These are phyloP conservation scores for Fusarium udum DNA, from an alignment of 2,329 filamentous ascomycete species.

Conservation along the genomic window DNA sequence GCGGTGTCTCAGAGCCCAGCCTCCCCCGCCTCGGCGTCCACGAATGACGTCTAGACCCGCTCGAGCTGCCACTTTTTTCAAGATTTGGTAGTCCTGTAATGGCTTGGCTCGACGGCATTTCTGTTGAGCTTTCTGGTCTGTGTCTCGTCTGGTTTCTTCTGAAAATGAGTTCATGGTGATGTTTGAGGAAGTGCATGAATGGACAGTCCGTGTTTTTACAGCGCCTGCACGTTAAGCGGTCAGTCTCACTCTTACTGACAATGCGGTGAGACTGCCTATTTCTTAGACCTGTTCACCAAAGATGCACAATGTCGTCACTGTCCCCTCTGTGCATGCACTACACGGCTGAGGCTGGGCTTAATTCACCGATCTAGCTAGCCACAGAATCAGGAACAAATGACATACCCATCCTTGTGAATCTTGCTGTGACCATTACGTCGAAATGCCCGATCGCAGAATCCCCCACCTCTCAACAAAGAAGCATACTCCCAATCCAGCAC, in stretches of 20 bases:
- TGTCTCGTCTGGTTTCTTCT: neutral
- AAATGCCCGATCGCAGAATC: neutral
- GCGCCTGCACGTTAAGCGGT: neutral
- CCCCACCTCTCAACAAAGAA: neutral
- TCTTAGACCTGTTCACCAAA: neutral
- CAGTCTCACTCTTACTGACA: neutral
- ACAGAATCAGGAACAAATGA: neutral
- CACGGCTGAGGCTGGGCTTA: neutral
- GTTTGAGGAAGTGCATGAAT: neutral
- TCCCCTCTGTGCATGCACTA: neutral
- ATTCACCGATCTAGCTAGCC: neutral
- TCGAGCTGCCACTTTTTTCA: neutral
- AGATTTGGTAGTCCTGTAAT: neutral
- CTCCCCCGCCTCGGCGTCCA: constrained; percentile 1
- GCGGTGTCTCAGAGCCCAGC: neutral
- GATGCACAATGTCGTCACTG: neutral
- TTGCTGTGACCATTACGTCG: neutral
- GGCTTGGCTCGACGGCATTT: constrained; percentile 9
- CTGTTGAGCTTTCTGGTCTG: neutral
- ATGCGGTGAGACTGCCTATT: neutral
- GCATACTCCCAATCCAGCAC: neutral
- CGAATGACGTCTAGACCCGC: constrained; percentile 8
- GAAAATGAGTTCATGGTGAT: neutral
- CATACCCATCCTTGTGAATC: neutral
- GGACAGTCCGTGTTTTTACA: neutral